A percentile compares a stretch with the other conserved stretches of the same genome.
Conservation (phyloP, 140 eudicot species). For the Cichorium intybus region DNA sequence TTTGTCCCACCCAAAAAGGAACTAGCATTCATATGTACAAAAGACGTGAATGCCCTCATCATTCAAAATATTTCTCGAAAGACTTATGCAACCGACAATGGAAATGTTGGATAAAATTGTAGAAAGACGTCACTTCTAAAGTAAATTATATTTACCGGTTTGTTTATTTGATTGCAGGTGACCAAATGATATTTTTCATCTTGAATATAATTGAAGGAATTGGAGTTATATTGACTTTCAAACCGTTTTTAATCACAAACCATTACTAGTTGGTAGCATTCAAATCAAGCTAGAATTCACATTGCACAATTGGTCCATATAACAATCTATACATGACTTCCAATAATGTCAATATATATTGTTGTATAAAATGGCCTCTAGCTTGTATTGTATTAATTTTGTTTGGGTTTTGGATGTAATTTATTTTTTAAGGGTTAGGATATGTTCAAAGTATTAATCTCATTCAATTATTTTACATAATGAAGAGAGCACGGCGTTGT, state of each 20-base stretch:
- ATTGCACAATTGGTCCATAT: neutral
- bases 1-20: too few species aligned
- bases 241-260: constrained; percentile 42
- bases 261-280: constrained; percentile 13
- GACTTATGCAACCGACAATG: too few species aligned
- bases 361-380: neutral
- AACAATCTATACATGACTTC: neutral
- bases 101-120: neutral
- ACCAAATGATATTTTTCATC: constrained; percentile 48
- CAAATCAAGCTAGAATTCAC: neutral
- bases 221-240: constrained; percentile 42
- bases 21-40: too few species aligned
- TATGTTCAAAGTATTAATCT: neutral
- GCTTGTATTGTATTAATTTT: neutral
- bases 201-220: constrained; percentile 40
- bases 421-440: neutral
- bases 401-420: neutral
- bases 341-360: neutral
- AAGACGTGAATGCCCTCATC: too few species aligned
- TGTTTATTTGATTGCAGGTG: constrained; percentile 29
- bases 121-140: too few species aligned
- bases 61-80: too few species aligned
- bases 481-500: neutral
- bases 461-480: neutral
- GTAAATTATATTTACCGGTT: neutral